Evolutionary conservation across 805 yeast genomes (phyloP).

Genomic region (Candida corydali): DNA sequence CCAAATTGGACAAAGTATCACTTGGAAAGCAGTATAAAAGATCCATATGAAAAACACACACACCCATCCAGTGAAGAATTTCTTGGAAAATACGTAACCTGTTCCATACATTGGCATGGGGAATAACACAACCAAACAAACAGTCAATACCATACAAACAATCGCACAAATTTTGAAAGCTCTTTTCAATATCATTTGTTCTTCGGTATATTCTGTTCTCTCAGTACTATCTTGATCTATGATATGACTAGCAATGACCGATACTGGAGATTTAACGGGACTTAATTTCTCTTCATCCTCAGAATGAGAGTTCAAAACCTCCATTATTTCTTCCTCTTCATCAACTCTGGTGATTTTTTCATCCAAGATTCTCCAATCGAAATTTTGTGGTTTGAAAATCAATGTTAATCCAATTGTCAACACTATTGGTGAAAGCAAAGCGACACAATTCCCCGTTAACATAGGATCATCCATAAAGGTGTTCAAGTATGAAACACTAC

Average conservation of each 20-base stretch:
- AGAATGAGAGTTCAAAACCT: constrained; percentile 23
- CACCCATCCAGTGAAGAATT: constrained; percentile 87
- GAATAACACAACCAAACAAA: constrained; percentile 70
- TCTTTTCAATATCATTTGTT: constrained; percentile 46
- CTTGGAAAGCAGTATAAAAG: constrained; percentile 60
- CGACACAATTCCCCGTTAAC: constrained; percentile 86
- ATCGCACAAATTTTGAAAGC: constrained; percentile 60
- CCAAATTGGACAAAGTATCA: constrained; percentile 64
- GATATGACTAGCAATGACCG: constrained; percentile 37
- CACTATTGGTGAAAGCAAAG: constrained; percentile 67
- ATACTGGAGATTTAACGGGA: constrained; percentile 36
- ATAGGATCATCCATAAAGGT: constrained; percentile 86
- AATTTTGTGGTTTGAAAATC: constrained; percentile 64
- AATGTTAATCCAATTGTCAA: constrained; percentile 64
- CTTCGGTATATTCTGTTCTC: constrained; percentile 35
- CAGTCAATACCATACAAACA: constrained; percentile 57
- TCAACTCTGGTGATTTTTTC: constrained; percentile 56
- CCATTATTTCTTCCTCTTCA: constrained; percentile 61
- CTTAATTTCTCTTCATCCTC: constrained; percentile 22
- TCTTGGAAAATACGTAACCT: constrained; percentile 67
- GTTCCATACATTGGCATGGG: constrained; percentile 95
- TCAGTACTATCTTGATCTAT: constrained; percentile 22
- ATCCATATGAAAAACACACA: constrained; percentile 80
- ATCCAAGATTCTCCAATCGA: constrained; percentile 66
- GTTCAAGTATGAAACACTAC: constrained; percentile 30